Base-by-base conservation (phyloP, 148 eudicot species). In the Fagopyrum esculentum region DNA sequence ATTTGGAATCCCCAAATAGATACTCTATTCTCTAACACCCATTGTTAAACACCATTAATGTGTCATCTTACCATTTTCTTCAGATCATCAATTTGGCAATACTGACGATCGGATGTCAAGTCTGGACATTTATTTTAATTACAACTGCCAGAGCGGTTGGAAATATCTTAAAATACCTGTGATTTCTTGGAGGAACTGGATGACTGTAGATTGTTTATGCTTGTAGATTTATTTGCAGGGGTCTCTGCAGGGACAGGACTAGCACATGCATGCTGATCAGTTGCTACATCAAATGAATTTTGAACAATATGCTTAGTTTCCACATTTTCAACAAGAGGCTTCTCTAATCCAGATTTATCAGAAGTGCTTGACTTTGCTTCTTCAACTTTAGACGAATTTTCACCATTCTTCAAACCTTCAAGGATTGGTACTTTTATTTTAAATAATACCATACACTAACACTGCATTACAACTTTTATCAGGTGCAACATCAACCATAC, bases 321-420 rank as follows among this genome's bases (percentile, higher is more conserved):
- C 61, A 43, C 43, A 56, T 78, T 79, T 19, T 77, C 88, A 76
- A 57, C 80, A 81, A 77, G 71, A 47, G 73, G 69, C 59, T 82
- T 57, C 40, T 54, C 86, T 61, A 84, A 73, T 71, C 74, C 49
- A 29, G 79, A 72, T 76, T 86, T 91, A 46, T 74, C 84, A 66
- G 86, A 87, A 6, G 92, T 81, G 77, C 77, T 82, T 51, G 87
- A 82, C 47, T 86, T 93, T 61, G 73, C 83, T 71, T 78, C 85
- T 77, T 84, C 93, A 56, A 80, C 63, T 76, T 80, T 83, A 9
- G 82, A 73, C 13, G 52, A 45, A 9, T 45, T 30, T 4, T 6
- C 17, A 47, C 8, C 73, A 45, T 72, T 82, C 78, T 74, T 79
- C 49, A 59, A 80, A 63, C 22, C 45, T 70, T 70, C 15, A 49